Percentiles rank a stretch among this genome's conserved stretches.
phyloP scores from a whole-genome alignment of 225 moss, liverwort and hornwort genomes.

The Bryum argenteum region DNA sequence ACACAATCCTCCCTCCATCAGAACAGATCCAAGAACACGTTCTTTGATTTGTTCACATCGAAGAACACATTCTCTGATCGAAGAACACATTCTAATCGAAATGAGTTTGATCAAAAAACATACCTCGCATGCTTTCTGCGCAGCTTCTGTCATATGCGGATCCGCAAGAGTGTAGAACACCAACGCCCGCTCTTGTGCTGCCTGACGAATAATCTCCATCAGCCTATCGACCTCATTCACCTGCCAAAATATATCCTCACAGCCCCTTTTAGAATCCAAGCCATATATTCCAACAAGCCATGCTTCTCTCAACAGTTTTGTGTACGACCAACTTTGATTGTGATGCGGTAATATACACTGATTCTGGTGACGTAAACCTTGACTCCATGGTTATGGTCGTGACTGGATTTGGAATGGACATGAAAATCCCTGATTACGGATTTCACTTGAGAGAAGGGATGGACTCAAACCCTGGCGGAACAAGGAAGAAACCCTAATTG shows the following conservation, averaged over 20 bases:
- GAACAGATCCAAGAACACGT: background rate
- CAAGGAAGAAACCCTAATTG: conserved; percentile 3
- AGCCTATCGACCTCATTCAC: conserved; percentile 76
- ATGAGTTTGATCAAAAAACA: background rate
- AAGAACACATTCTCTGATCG: no score
- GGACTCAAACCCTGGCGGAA: background rate
- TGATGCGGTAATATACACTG: background rate
- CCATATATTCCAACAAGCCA: no score
- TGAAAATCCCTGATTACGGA: no score
- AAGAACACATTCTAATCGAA: no score
- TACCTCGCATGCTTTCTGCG: conserved; percentile 77
- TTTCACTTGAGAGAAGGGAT: background rate
- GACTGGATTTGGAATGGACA: no score
- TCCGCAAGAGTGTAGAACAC: conserved; percentile 88
- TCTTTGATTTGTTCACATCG: background rate
- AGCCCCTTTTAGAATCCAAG: background rate
- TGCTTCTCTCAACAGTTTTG: background rate
- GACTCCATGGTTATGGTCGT: background rate
- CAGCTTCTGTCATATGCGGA: conserved; percentile 78
- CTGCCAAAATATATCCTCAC: conserved; percentile 37
- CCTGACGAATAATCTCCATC: conserved; percentile 86
- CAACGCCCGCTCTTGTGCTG: conserved; percentile 75
- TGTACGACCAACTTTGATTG: background rate
- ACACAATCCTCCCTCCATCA: conserved; percentile 10
- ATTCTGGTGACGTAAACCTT: background rate